Conservation (phyloP, 2,329 filamentous ascomycete genomes). For the Aspergillus eucalypticola region DNA sequence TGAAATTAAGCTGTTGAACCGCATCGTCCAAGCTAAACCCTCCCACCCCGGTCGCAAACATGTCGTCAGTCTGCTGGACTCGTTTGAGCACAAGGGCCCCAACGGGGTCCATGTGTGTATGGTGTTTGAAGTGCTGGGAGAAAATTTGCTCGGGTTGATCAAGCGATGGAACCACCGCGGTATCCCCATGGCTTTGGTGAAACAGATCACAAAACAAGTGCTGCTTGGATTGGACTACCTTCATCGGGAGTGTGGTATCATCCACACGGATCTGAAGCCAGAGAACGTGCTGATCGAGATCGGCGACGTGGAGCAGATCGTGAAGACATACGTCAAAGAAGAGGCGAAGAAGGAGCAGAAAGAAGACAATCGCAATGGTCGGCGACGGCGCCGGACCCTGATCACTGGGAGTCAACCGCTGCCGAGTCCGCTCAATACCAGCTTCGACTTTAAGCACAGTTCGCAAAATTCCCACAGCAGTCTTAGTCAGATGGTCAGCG, state of each 20-base stretch:
- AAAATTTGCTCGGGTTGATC: slow-evolving; percentile 92
- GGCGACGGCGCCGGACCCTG: slow-evolving; percentile 83
- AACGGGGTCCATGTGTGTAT: slow-evolving; percentile 98
- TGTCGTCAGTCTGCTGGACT: slow-evolving; percentile 93
- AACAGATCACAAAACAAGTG: slow-evolving; percentile 98
- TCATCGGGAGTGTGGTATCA: slow-evolving; percentile 96
- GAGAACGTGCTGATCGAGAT: slow-evolving; percentile 99
- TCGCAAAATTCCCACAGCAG: slow-evolving; percentile 70
- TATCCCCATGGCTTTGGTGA: slow-evolving; percentile 93
- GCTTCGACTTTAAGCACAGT: slow-evolving; percentile 69
- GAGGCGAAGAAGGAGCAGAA: slow-evolving; percentile 66
- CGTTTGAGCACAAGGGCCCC: slow-evolving; percentile 95
- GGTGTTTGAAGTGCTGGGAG: slow-evolving; percentile 97
- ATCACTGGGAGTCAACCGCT: slow-evolving; percentile 97
- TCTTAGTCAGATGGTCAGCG: slow-evolving; percentile 80
- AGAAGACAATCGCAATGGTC: slow-evolving; percentile 88
- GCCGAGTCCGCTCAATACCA: slow-evolving; percentile 89
- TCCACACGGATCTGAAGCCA: slow-evolving; percentile 95
- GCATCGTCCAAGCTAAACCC: slow-evolving; percentile 93
- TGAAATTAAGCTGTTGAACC: slow-evolving; percentile 97
- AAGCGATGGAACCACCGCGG: slow-evolving; percentile 98
- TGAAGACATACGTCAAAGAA: slow-evolving; percentile 90
- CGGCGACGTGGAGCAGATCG: slow-evolving; percentile 97
- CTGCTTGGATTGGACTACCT: slow-evolving; percentile 93
- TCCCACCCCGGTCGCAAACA: slow-evolving; percentile 91